A percentile compares a stretch with the other conserved stretches of the same genome.
Evolutionary conservation across 192 early-diverging fungal species (phyloP).

Genomic region (Geranomyces michiganensis): DNA sequence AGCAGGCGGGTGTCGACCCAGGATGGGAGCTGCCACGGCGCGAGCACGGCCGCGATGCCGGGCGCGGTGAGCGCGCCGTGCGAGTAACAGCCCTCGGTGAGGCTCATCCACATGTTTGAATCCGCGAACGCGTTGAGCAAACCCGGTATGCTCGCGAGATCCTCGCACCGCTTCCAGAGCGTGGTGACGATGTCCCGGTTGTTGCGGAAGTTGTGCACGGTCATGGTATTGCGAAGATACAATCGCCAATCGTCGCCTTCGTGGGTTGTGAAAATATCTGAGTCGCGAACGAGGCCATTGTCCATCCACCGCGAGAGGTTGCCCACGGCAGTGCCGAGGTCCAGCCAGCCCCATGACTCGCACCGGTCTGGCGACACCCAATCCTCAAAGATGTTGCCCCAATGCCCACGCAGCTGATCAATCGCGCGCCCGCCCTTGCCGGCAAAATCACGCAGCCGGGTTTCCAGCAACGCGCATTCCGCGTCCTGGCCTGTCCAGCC

Average conservation of each 20-base stretch:
- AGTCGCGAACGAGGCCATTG: slow-evolving; percentile 13
- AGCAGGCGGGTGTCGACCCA: slow-evolving; percentile 25
- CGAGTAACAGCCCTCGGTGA: slow-evolving; percentile 44
- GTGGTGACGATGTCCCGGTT: not conserved
- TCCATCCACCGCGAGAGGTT: slow-evolving; percentile 41
- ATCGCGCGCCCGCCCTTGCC: slow-evolving; percentile 29
- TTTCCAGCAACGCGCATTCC: slow-evolving; percentile 33
- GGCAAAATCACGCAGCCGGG: slow-evolving; percentile 15
- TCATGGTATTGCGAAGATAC: slow-evolving; percentile 38
- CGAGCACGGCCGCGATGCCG: slow-evolving; percentile 16
- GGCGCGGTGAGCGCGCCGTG: slow-evolving; percentile 31
- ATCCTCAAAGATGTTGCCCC: slow-evolving; percentile 22
- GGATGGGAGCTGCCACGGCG: slow-evolving; percentile 34
- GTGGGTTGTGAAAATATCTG: slow-evolving; percentile 34
- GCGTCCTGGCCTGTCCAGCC: slow-evolving; percentile 20
- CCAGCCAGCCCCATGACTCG: slow-evolving; percentile 40
- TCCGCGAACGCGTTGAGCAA: slow-evolving; percentile 25
- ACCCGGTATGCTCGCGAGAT: slow-evolving; percentile 12
- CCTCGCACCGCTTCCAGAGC: slow-evolving; percentile 36
- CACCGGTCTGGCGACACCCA: slow-evolving; percentile 39
- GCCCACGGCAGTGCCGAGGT: slow-evolving; percentile 28
- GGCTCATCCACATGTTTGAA: slow-evolving; percentile 8
- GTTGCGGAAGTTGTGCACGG: slow-evolving; percentile 34
- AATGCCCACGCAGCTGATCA: slow-evolving; percentile 36
- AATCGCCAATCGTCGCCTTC: slow-evolving; percentile 37